Base-by-base conservation (phyloP, 2,329 filamentous ascomycete genomes). In the Fusarium xyrophilum region DNA sequence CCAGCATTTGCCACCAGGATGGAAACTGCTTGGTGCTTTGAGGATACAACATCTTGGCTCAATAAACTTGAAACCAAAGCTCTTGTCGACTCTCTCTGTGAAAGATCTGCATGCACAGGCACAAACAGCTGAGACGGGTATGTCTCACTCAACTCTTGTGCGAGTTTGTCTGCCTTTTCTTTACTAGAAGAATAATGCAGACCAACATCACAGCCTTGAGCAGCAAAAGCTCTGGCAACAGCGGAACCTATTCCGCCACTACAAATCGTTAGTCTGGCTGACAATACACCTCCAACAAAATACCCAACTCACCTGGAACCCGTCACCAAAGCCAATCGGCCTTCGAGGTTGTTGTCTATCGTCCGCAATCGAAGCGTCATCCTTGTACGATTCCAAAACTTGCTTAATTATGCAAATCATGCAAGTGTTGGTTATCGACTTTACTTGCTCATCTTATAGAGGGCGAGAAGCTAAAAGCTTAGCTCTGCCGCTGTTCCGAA, bases 221-320 rank as follows among this genome's bases (percentile, higher is more conserved):
- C 74, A 21, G 78, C 78, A 50, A 79, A 65, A 6, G 71, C 72
- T 54, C 66, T 73, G 15, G 76, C 78, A 52, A 72, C 74, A 1
- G 73, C 73, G 9, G 76, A 76, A 12, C 78, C 78, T 23, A 79
- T 79, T 6, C 78, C 78, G 50, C 77, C 78, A 38, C 77, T 79
- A 54, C 43, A 5, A 30, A 42, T 23, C 28, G 11, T 63, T 48
- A 63, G 60, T n/a, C 28, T 19, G 14, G 46, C 46, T 50, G 46
- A 50, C 46, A 62, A 43, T 6, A n/a, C 36, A 43, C 32, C 27
- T 28, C 25, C 23, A n/a, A 8, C 15, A 11, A 32, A 17, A 33
- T 10, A 6, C 15, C 4, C 8, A 43, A 38, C 32, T 27, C 19
- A 69, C 67, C 67, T 70, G 53, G 67, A 56, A 14, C 67, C 67